Base-by-base conservation (phyloP, 768 basidiomycete species). In the Lenzites betulinus region DNA sequence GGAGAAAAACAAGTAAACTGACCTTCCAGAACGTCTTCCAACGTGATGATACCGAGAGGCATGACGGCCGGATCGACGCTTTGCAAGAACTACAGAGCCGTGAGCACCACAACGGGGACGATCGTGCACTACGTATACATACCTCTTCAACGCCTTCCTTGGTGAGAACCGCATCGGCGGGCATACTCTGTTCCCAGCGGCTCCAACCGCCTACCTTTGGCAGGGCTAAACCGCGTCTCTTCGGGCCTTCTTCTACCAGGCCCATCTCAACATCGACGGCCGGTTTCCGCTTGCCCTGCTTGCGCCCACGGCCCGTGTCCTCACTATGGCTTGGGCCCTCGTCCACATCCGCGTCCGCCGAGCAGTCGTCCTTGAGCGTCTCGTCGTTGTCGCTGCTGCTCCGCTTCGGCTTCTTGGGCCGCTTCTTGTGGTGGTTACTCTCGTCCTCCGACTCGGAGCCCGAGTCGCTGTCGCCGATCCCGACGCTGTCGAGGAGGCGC, bases 1-100 rank as follows among this genome's bases (percentile, higher is more conserved):
- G 20, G 4, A 18, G 9, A n/a, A 18, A 16, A n/a, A 9, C 20
- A 15, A 5, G 22, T 9, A 20, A 41, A 67, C 69, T 22, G 52
- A 89, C 90, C 90, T 83, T 96, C 94, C 11, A 96, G 79, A 9
- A 96, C 91, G 64, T 96, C 94, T 74, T 96, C 94, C 2, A 96
- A 81, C 0, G 94, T 96, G 62, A 96, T 95, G 67, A 96, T 93
- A 51, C 94, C 94, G 25, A 95, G 78, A 2, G 92, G 93, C 79
- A 88, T 89, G 35, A 93, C 80, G 20, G 87, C 85, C 0, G 88
- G 90, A 70, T 95, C 92, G 54, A 93, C 82, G 41, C 82, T 83
- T 77, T 89, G 87, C 71, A 95, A 77, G 76, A 94, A 93, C 85
- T 91, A 67, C 1, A 11, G 5, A 7, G 2, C 55, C 20, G 23